Evolutionary conservation across 441 rosid genomes (phyloP).

Genomic region (Jatropha podagrica): DNA sequence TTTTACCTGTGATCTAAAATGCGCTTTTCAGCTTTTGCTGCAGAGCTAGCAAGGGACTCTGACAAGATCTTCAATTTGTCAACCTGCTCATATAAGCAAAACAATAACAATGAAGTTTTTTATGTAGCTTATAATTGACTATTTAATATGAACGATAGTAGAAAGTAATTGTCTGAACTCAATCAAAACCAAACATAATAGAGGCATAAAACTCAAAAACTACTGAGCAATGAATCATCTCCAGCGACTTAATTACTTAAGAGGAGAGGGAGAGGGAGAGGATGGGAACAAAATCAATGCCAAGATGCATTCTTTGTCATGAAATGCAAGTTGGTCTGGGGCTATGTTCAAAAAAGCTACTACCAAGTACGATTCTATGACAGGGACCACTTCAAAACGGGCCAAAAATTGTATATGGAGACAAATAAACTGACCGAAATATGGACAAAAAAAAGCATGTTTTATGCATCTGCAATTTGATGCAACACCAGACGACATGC

Average conservation of each 20-base stretch:
- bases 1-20: conserved; percentile 79
- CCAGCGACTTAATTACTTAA: background rate
- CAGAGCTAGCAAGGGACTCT: conserved; percentile 85
- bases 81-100: conserved; percentile 56
- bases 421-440: background rate
- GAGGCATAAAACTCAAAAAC: background rate
- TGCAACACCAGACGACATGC: background rate
- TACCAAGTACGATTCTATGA: background rate
- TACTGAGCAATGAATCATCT: background rate
- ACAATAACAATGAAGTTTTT: conserved; percentile 10
- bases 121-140: background rate
- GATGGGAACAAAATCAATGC: background rate
- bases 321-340: background rate
- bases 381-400: background rate
- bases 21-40: conserved; percentile 84
- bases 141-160: background rate
- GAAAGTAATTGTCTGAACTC: background rate
- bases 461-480: background rate
- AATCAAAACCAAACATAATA: background rate
- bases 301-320: background rate
- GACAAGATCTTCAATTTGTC: conserved; percentile 93
- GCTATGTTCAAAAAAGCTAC: background rate
- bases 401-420: background rate
- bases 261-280: background rate
- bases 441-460: background rate